Evolutionary conservation across 1,284 basidiomycete species (phyloP), one percentile per base, ranked within the genome.

Genomic region (Erythrobasidium hasegawianum): DNA sequence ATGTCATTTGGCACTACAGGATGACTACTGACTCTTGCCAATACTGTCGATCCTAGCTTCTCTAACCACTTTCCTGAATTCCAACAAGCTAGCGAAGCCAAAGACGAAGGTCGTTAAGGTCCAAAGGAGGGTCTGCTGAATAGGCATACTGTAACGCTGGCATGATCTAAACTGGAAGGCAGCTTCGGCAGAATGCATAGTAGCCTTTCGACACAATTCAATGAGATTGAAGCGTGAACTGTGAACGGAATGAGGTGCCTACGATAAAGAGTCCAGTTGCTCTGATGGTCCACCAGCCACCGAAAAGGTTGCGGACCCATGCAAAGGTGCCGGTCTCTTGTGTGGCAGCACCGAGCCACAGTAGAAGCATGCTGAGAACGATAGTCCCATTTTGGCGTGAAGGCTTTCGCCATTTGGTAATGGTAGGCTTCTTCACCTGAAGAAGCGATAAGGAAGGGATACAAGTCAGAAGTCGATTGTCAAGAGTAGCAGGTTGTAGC

Each of bases 391-490:
- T 58, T 3, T 40, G 20, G 22, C 43, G 43, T 3, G 61, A 11
- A 2, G 67, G 59, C 13, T 45, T 27, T 22, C 78, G 75, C 77
- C 87, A 87, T 7, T 80, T 78, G 0, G 80, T 80, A 59, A 89
- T 82, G 66, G 82, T 80, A 0, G 87, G 87, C 1, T 81, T 78
- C 75, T 84, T 84, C 43, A 83, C 82, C 87, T 88, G 69, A 8
- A 16, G 33, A 18, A 13, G 8, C 45, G 54, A 59, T 27, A 8
- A 64, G 41, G n/a, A 53, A 41, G n/a, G n/a, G n/a, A n/a, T n/a
- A n/a, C n/a, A n/a, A n/a, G n/a, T n/a, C n/a, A n/a, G n/a, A n/a
- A n/a, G n/a, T n/a, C n/a, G n/a, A n/a, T n/a, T n/a, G n/a, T n/a
- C n/a, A n/a, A n/a, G n/a, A n/a, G n/a, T n/a, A n/a, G n/a, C n/a